Evolutionary conservation across 2,329 filamentous ascomycete species (phyloP).

Genomic region (Trichoderma sp.): DNA sequence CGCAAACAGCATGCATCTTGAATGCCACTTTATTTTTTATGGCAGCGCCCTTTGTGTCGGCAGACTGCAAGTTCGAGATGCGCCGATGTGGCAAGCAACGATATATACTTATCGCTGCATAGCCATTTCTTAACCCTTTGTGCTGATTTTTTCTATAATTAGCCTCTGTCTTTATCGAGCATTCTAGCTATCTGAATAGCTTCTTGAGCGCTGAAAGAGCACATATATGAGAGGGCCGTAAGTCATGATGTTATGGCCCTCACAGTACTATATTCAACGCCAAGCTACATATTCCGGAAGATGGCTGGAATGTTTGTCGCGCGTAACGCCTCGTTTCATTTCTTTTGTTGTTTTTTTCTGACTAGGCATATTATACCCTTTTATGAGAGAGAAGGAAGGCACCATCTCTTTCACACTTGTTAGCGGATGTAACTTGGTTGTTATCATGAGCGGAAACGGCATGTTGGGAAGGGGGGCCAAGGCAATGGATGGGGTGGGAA

Average conservation of each 20-base stretch:
- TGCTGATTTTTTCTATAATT: background rate
- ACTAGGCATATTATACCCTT: slow-evolving; percentile 31
- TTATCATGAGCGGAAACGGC: background rate
- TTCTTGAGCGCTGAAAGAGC: background rate
- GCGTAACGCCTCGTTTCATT: slow-evolving; percentile 6
- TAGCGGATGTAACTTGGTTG: background rate
- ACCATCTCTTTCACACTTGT: background rate
- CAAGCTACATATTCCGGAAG: background rate
- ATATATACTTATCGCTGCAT: background rate
- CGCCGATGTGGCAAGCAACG: background rate
- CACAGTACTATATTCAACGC: background rate
- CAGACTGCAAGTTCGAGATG: background rate
- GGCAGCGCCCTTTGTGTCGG: background rate
- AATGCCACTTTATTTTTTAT: background rate
- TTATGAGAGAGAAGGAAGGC: slow-evolving; percentile 8
- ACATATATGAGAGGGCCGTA: background rate
- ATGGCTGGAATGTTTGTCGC: background rate
- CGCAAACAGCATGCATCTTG: background rate
- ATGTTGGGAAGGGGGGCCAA: background rate
- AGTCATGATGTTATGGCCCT: background rate
- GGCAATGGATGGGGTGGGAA: slow-evolving; percentile 14
- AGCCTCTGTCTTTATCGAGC: background rate
- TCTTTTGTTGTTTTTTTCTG: slow-evolving; percentile 18
- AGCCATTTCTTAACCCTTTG: background rate
- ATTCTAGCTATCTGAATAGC: background rate